Evolutionary conservation across 345 rosid species (phyloP), one percentile per base, ranked within the genome.

Genomic region (Cardamine chenopodiifolia): DNA sequence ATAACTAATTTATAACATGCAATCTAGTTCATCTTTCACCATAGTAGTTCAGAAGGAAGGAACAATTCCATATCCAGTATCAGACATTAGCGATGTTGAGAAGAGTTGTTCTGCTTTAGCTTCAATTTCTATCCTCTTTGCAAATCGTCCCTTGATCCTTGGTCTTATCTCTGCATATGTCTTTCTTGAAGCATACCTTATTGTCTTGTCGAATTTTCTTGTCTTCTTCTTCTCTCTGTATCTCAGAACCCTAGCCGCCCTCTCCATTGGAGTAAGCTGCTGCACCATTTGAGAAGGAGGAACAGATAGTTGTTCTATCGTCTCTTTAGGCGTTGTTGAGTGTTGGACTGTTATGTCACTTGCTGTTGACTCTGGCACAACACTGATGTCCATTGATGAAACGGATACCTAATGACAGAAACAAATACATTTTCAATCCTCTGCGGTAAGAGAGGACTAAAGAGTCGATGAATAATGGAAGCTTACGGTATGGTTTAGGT

Each of bases 141-240:
- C 97, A 29, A 95, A 95, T 45, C 97, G 62, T 12, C 99, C 99
- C 74, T 92, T 95, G 83, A 95, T 86, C 32, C 99, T 77, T 8
- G 97, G 99, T 61, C 99, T 85, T 49, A 88, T 86, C 77, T 95
- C 99, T 40, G 97, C 99, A 49, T 95, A 92, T 4, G 99, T 97
- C 81, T 95, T 92, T 78, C 99, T 86, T 11, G 97, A 95, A 37
- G 99, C 99, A 80, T 95, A 92, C 85, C 99, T 82, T 66, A 92
- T 95, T 13, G 99, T 95, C 83, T 95, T 95, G 81, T 87, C 94
- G 19, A 95, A 95, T 74, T 87, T 95, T 65, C 99, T 82, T 0
- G 80, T 80, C 85, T 95, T 95, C 90, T 87, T 95, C 78, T 95
- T 93, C 83, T 93, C 98, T 79, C 89, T 93, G 87, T 93, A 93